Conservation (phyloP, 2,329 filamentous ascomycete genomes). For the Botryotinia narcissicola region DNA sequence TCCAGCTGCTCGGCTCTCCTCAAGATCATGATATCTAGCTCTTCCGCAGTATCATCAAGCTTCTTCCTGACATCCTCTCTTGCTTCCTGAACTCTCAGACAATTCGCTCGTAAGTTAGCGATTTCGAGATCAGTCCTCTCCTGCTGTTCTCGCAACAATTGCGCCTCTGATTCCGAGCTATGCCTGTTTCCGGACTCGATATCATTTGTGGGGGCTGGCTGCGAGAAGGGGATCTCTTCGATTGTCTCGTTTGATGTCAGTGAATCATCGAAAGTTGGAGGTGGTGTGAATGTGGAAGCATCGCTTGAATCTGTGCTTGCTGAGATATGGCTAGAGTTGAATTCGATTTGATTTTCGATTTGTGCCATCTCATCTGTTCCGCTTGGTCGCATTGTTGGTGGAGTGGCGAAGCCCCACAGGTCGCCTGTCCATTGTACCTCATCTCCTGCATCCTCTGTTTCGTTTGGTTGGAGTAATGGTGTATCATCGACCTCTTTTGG, state of each 20-base stretch:
- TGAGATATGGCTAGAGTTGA: not conserved
- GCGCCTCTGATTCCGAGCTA: not conserved
- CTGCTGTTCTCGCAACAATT: not conserved
- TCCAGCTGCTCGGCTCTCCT: not conserved
- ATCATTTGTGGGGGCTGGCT: not conserved
- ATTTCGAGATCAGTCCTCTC: not conserved
- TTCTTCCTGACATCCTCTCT: not conserved
- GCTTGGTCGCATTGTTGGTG: not conserved
- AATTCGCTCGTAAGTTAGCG: not conserved
- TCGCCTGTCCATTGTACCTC: rapidly evolving
- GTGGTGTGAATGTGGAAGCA: not conserved
- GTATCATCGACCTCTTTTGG: not conserved
- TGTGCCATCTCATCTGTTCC: not conserved
- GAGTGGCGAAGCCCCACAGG: not conserved
- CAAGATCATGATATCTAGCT: not conserved
- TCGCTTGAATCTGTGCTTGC: not conserved
- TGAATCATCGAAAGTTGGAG: not conserved
- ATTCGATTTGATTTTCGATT: not conserved
- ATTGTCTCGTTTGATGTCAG: not conserved
- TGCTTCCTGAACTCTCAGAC: not conserved
- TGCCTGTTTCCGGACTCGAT: too few relatives aligned
- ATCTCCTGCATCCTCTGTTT: not conserved
- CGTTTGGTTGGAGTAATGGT: not conserved
- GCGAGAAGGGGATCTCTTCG: not conserved
- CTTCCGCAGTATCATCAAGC: not conserved